Percentiles rank a stretch among this genome's conserved stretches.
Evolutionary conservation across 108 stramenopile species (phyloP).

Genomic region (Stephanodiscus triporus): DNA sequence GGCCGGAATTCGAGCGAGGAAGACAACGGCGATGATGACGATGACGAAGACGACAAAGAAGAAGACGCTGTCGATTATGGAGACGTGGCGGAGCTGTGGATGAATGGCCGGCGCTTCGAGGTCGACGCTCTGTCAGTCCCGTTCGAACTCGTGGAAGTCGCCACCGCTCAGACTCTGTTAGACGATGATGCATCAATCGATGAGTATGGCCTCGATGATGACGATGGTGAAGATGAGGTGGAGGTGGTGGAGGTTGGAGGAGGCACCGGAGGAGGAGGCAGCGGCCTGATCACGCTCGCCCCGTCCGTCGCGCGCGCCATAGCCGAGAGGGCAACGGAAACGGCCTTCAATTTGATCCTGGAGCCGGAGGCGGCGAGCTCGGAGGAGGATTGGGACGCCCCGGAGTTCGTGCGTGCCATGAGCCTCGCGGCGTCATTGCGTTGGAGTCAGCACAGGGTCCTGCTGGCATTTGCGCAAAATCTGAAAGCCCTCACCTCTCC

Average conservation of each 20-base stretch:
- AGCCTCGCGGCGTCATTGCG: slow-evolving; percentile 52
- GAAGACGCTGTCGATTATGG: slow-evolving; percentile 18
- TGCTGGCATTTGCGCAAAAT: slow-evolving; percentile 57
- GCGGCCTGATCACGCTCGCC: slow-evolving; percentile 30
- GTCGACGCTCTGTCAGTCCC: slow-evolving; percentile 61
- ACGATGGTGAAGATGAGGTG: slow-evolving; percentile 7
- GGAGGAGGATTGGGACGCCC: slow-evolving; percentile 28
- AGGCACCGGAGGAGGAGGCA: neutral
- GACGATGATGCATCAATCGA: slow-evolving; percentile 26
- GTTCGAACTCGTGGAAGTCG: slow-evolving; percentile 61
- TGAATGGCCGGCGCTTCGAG: slow-evolving; percentile 64
- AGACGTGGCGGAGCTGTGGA: slow-evolving; percentile 65
- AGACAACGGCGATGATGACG: neutral
- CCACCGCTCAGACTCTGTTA: slow-evolving; percentile 32
- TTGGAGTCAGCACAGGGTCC: slow-evolving; percentile 59
- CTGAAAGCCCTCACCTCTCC: slow-evolving; percentile 15
- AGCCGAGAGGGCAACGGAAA: slow-evolving; percentile 60
- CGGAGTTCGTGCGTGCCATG: slow-evolving; percentile 47
- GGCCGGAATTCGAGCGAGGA: slow-evolving; percentile 1
- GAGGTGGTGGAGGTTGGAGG: slow-evolving; percentile 20
- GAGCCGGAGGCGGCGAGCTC: slow-evolving; percentile 27
- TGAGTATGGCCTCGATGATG: slow-evolving; percentile 4
- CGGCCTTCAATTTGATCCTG: slow-evolving; percentile 52
- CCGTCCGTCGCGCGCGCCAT: slow-evolving; percentile 55
- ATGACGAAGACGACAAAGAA: slow-evolving; percentile 9